These are phyloP conservation scores for Pythium oligandrum DNA, from an alignment of 352 stramenopile species.

Conservation along the genomic window DNA sequence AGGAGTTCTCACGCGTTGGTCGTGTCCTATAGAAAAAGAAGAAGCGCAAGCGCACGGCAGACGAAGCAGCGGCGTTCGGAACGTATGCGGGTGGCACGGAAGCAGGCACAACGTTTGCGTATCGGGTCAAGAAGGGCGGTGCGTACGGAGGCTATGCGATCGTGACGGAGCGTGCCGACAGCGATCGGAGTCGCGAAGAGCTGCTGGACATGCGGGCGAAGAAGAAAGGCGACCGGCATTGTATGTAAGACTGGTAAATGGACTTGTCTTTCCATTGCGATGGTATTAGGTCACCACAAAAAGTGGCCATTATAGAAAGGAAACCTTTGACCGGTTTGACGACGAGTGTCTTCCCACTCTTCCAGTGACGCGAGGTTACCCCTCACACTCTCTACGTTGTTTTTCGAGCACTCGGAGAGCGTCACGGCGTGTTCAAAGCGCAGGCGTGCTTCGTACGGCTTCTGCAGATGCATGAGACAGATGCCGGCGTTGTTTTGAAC, in stretches of 20 bases:
- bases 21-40: slow-evolving; percentile 21
- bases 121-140: slow-evolving; percentile 81
- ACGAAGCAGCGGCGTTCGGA: slow-evolving; percentile 73
- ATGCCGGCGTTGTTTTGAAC: slow-evolving; percentile 19
- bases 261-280: no score
- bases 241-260: slow-evolving; percentile 36
- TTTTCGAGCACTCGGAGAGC: background rate
- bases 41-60: slow-evolving; percentile 44
- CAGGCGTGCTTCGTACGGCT: slow-evolving; percentile 2
- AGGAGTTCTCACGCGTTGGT: no score
- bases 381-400: background rate
- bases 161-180: slow-evolving; percentile 69
- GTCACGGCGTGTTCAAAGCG: slow-evolving; percentile 6
- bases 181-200: slow-evolving; percentile 74
- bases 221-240: slow-evolving; percentile 86
- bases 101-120: slow-evolving; percentile 62
- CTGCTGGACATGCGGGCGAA: slow-evolving; percentile 81
- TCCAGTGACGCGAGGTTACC: slow-evolving; percentile 13
- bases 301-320: no score
- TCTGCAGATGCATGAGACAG: slow-evolving; percentile 3
- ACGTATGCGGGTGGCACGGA: slow-evolving; percentile 86
- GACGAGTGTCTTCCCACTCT: slow-evolving; percentile 1
- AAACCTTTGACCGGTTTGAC: no score
- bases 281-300: no score
- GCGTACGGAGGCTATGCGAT: slow-evolving; percentile 84